Evolutionary conservation across 2,329 filamentous ascomycete species (phyloP).

Genomic region (Mariannaea elegans): DNA sequence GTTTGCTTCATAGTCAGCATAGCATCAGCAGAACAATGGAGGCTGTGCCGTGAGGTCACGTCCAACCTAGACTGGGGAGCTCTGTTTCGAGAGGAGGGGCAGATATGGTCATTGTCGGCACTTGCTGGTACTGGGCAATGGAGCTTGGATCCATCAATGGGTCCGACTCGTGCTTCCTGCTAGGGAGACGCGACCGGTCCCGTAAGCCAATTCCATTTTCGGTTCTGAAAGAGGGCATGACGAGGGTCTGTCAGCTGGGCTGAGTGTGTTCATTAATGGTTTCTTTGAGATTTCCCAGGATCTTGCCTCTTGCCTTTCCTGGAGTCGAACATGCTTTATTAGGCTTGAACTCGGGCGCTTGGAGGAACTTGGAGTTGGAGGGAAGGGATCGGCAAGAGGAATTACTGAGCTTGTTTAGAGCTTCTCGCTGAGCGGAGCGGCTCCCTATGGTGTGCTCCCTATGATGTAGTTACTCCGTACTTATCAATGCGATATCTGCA

Average conservation of each 20-base stretch:
- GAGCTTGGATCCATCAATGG: conserved; percentile 26
- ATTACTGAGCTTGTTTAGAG: background rate
- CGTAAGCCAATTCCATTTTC: conserved; percentile 3
- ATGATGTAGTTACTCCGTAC: background rate
- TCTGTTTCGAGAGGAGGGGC: conserved; percentile 42
- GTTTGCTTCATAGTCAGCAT: conserved; percentile 38
- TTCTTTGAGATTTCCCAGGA: background rate
- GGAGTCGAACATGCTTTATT: conserved; percentile 11
- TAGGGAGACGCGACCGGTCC: conserved; percentile 23
- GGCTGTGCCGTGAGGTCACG: conserved; percentile 33
- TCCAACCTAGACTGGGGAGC: conserved; percentile 25
- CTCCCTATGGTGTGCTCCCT: background rate
- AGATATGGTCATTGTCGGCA: conserved; percentile 30
- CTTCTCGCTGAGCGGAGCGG: no score
- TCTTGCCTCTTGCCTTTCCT: conserved; percentile 6
- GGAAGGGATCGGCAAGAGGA: conserved; percentile 3
- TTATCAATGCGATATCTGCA: background rate
- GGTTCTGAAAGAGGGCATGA: background rate
- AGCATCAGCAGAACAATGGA: conserved; percentile 36
- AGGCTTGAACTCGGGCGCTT: conserved; percentile 11
- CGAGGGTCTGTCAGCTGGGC: background rate
- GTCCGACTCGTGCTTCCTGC: background rate
- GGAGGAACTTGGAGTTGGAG: background rate
- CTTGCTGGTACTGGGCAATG: conserved; percentile 26
- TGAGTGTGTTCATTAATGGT: background rate